These are phyloP conservation scores for Alternaria alternata DNA, from an alignment of 2,329 filamentous ascomycete genomes.

Conservation along the genomic window DNA sequence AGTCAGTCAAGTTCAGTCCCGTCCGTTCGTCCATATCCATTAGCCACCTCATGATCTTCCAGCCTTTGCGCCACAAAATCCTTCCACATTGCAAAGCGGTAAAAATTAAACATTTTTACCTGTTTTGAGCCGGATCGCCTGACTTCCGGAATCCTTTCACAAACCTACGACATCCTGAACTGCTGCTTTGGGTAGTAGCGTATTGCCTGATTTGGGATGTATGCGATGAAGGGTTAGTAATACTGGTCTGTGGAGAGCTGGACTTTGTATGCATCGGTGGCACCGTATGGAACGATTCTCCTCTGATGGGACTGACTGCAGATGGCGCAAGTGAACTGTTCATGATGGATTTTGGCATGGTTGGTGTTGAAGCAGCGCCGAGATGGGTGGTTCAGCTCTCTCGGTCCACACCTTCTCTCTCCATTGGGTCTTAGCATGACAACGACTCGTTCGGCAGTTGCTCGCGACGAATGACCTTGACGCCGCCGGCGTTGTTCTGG, in stretches of 20 bases:
- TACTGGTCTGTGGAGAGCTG: not conserved
- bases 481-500: not conserved
- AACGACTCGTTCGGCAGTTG: not conserved
- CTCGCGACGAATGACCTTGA: not conserved
- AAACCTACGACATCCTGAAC: not conserved
- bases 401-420: not conserved
- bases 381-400: not conserved
- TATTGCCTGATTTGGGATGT: not conserved
- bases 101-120: conserved; percentile 2
- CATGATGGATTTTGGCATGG: not conserved
- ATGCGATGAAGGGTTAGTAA: not conserved
- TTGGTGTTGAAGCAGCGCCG: not conserved
- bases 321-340: not conserved
- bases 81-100: conserved; percentile 2
- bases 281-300: not conserved
- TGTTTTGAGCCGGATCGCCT: conserved; percentile 1
- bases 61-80: conserved; percentile 2
- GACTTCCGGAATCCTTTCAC: not conserved
- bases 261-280: not conserved
- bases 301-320: not conserved
- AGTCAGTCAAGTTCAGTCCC: not conserved
- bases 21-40: not conserved
- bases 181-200: not conserved
- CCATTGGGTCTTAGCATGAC: not conserved
- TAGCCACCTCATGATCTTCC: not conserved